phyloP scores from a whole-genome alignment of 2,329 filamentous ascomycete genomes.

The Penicillium sp. region DNA sequence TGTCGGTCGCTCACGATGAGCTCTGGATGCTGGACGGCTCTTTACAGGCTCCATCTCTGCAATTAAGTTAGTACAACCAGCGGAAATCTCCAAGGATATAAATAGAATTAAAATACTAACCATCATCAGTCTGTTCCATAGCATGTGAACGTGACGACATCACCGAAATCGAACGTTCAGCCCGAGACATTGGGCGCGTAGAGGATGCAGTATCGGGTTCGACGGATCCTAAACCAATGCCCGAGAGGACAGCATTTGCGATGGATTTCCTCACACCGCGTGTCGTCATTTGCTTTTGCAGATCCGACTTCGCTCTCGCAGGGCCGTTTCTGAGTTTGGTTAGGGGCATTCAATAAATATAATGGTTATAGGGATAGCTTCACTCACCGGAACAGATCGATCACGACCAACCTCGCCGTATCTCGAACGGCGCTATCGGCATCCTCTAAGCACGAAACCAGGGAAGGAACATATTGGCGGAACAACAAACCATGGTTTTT shows the following conservation, averaged over 20 bases:
- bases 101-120: conserved; percentile 12
- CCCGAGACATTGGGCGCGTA: conserved; percentile 29
- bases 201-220: conserved; percentile 28
- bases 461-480: conserved; percentile 73
- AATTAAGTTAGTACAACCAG: neutral
- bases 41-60: conserved; percentile 23
- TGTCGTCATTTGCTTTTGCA: conserved; percentile 80
- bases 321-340: conserved; percentile 63
- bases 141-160: conserved; percentile 32
- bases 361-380: conserved; percentile 27
- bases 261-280: conserved; percentile 87
- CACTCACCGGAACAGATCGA: conserved; percentile 77
- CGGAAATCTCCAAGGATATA: neutral
- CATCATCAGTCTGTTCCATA: conserved; percentile 23
- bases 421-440: conserved; percentile 86
- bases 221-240: conserved; percentile 57
- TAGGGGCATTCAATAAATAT: conserved; percentile 1
- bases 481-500: conserved; percentile 76
- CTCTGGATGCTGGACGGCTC: conserved; percentile 23
- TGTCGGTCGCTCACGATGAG: conserved; percentile 20
- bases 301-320: conserved; percentile 78
- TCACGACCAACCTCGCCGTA: conserved; percentile 75
- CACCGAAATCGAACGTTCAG: conserved; percentile 34
- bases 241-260: conserved; percentile 74
- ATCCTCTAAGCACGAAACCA: conserved; percentile 87